Base-by-base conservation (phyloP, 495 filamentous ascomycete genomes). In the Podospora anserina region DNA sequence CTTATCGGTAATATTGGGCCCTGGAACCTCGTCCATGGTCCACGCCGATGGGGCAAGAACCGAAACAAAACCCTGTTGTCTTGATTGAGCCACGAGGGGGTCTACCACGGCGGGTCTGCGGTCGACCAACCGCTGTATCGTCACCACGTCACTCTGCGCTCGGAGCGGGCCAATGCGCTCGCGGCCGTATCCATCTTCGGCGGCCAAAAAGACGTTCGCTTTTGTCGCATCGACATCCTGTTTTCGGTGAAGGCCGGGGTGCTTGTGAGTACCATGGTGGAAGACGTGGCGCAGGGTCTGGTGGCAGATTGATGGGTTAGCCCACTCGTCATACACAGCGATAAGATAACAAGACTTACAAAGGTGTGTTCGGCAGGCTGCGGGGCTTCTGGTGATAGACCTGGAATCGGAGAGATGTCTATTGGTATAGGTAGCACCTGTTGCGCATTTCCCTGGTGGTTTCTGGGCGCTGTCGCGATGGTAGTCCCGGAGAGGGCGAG, bases 271-370 rank as follows among this genome's bases (percentile, higher is more conserved):
- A 5, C 93, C 95, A 76, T 97, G 94, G 73, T 95, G 93, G 79
- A 92, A 93, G 65, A 98, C 88, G 78, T 98, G 95, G 69, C 91
- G 89, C 68, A 99, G 84, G 6, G 87, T 90, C 90, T 95, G 78
- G 32, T 72, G 26, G 77, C 70, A 64, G 20, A 77, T 69, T 66
- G 26, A 70, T 27, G 56, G 53, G 6, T 18, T 61, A 57, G 61
- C 61, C n/a, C 39, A 16, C 20, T 44, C 66, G 67, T 61, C 32
- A 54, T 66, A 32, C 54, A 20, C 19, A 7, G 20, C 39, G n/a
- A 0, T 6, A 5, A 16, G 30, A 27, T 68, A 61, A n/a, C 53
- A 56, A 54, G 32, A 74, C 79, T 72, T 72, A 85, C 83, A 74
- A 87, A 87, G 66, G 76, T 80, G 69, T 85, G 85, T 11, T 85